phyloP scores from a whole-genome alignment of 164 flowering plant species.

The Vitis labrusca region DNA sequence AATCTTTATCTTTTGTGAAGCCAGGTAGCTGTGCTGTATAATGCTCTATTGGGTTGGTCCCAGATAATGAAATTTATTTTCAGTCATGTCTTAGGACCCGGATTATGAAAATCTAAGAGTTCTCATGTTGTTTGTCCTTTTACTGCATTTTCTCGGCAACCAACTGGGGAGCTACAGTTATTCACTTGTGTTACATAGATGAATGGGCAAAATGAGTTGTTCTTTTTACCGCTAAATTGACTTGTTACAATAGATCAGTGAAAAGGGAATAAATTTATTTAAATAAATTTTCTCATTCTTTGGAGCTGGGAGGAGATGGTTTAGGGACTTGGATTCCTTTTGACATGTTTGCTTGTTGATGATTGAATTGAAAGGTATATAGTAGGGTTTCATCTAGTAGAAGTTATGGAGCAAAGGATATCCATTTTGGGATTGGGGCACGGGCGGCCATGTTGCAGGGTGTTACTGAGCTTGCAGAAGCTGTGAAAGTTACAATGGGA shows the following conservation, averaged over 20 bases:
- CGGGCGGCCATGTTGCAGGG: slow-evolving; percentile 82
- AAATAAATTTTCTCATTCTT: neutral
- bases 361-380: slow-evolving; percentile 33
- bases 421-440: slow-evolving; percentile 68
- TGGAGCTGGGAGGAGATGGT: neutral
- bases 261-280: neutral
- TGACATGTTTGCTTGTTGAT: slow-evolving; percentile 1
- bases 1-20: neutral
- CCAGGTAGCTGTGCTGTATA: neutral
- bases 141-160: too few species aligned
- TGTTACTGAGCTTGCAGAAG: slow-evolving; percentile 83
- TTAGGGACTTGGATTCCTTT: neutral
- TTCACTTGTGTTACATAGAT: neutral
- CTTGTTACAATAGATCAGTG: neutral
- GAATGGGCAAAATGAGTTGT: neutral
- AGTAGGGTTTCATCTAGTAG: slow-evolving; percentile 43
- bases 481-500: slow-evolving; percentile 91
- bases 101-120: too few species aligned
- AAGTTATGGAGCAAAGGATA: slow-evolving; percentile 70
- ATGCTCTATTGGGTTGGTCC: neutral
- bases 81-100: neutral
- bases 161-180: too few species aligned
- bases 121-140: neutral
- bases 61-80: neutral
- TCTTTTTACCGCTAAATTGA: neutral